These are phyloP conservation scores for Capsicum pubescens DNA, from an alignment of 257 asterid genomes.

Conservation along the genomic window DNA sequence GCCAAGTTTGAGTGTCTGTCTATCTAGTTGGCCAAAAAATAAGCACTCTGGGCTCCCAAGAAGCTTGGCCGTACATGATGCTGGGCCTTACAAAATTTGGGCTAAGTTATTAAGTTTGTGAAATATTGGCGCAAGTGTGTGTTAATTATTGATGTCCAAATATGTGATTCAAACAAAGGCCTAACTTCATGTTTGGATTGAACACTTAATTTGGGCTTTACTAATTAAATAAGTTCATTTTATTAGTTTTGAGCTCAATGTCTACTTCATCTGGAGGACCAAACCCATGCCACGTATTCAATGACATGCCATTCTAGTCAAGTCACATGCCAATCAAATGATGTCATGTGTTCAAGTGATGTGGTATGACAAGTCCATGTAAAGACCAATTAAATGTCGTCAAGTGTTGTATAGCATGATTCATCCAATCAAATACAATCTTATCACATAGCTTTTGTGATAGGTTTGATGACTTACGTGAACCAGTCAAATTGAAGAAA, in stretches of 20 bases:
- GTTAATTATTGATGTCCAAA: neutral
- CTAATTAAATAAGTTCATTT: neutral
- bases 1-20: neutral
- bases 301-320: neutral
- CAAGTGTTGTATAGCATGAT: neutral
- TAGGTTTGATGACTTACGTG: neutral
- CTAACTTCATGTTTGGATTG: neutral
- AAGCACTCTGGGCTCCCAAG: neutral
- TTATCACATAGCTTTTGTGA: neutral
- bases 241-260: neutral
- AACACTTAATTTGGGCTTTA: neutral
- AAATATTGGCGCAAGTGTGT: neutral
- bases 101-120: neutral
- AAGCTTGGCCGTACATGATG: neutral
- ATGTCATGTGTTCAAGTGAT: neutral
- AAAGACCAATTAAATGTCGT: neutral
- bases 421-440: constrained; percentile 6
- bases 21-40: neutral
- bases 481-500: neutral
- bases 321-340: neutral
- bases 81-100: neutral
- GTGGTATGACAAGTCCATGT: neutral
- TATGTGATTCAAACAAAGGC: neutral
- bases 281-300: neutral
- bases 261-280: neutral